These are phyloP conservation scores for Sporothrix curviconia DNA, from an alignment of 2,329 filamentous ascomycete species.

Conservation along the genomic window DNA sequence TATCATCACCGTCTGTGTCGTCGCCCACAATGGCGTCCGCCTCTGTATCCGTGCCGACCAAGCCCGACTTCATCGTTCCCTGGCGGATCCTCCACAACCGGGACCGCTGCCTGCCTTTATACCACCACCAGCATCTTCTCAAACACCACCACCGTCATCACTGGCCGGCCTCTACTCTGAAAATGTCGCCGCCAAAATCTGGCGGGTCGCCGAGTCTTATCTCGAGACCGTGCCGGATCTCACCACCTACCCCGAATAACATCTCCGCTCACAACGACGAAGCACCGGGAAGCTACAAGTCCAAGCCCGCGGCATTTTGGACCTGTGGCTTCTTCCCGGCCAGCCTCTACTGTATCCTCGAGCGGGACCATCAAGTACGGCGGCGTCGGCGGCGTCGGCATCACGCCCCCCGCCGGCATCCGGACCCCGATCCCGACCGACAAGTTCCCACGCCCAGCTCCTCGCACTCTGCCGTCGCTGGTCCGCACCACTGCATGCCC, in stretches of 20 bases:
- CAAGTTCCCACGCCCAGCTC: conserved; percentile 18
- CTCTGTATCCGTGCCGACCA: neutral
- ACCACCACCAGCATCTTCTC: neutral
- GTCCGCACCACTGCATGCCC: conserved; percentile 31
- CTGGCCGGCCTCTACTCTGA: conserved; percentile 12
- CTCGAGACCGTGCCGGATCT: conserved; percentile 4
- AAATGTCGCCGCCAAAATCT: conserved; percentile 15
- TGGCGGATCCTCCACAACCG: neutral
- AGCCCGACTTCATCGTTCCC: neutral
- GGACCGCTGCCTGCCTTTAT: too few relatives aligned
- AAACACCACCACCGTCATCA: neutral
- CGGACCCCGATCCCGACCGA: conserved; percentile 10
- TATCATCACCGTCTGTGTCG: neutral
- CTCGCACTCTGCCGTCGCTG: conserved; percentile 25
- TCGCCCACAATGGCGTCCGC: neutral
- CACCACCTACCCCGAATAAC: conserved; percentile 14
- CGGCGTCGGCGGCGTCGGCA: neutral
- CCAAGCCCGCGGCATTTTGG: conserved; percentile 30
- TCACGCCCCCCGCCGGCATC: too few relatives aligned
- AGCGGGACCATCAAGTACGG: conserved; percentile 28
- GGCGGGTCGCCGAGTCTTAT: conserved; percentile 14
- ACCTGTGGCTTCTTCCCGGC: conserved; percentile 39
- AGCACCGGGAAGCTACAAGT: conserved; percentile 1
- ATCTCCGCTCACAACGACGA: conserved; percentile 5
- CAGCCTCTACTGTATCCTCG: conserved; percentile 30